A percentile compares a stretch with the other conserved stretches of the same genome.
Conservation (phyloP, 2,329 filamentous ascomycete genomes). For the Triangularia setosa region DNA sequence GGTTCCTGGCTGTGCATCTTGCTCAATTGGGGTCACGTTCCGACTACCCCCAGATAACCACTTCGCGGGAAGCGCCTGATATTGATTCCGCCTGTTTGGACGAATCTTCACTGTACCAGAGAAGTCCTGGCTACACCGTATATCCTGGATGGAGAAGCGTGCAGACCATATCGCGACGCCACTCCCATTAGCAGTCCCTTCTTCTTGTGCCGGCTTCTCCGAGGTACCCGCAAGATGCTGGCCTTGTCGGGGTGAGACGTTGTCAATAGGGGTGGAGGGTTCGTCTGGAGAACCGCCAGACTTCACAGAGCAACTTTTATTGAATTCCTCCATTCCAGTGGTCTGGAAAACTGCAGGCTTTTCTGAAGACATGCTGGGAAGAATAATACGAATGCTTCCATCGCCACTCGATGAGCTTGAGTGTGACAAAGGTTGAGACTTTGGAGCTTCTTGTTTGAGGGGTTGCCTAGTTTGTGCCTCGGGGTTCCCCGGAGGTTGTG, state of each 20-base stretch:
- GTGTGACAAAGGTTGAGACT: not conserved
- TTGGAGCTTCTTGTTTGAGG: not conserved
- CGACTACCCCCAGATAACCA: not conserved
- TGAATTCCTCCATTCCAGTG: not conserved
- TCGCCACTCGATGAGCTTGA: not conserved
- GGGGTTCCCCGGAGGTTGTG: not conserved
- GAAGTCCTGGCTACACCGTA: not conserved
- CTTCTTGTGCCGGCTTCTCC: not conserved
- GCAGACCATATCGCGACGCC: not conserved
- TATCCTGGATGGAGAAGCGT: not conserved
- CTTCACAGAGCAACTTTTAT: not conserved
- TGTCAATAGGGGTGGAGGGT: not conserved
- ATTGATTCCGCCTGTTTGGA: not conserved
- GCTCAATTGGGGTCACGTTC: not conserved
- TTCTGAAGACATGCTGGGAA: not conserved
- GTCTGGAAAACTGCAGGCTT: not conserved
- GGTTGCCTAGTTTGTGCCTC: not conserved
- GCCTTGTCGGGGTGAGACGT: not conserved
- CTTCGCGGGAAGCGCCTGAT: not conserved
- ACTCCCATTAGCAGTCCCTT: not conserved
- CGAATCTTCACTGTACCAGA: not conserved
- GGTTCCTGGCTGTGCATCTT: not conserved
- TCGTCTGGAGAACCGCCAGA: not conserved
- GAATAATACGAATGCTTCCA: not conserved
- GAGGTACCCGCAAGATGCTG: not conserved